phyloP scores from a whole-genome alignment of 495 filamentous ascomycete genomes.

The Trichocladium uniseriatum region DNA sequence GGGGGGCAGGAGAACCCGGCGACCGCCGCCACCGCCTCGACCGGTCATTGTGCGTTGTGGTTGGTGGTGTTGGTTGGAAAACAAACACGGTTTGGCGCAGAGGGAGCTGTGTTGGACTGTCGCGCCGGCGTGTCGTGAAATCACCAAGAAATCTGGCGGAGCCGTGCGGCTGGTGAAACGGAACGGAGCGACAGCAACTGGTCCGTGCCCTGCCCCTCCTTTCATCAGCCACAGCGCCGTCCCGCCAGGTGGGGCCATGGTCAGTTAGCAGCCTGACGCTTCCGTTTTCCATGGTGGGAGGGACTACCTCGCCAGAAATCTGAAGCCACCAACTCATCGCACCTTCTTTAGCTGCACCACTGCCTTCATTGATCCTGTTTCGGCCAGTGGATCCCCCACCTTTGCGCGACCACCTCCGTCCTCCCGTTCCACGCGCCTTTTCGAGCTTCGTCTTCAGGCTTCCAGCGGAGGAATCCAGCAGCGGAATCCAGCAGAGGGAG shows the following conservation, averaged over 20 bases:
- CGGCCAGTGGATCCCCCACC: background rate
- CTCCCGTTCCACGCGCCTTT: background rate
- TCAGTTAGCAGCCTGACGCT: slow-evolving; percentile 19
- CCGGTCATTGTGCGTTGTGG: slow-evolving; percentile 57
- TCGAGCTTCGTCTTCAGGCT: slow-evolving; percentile 8
- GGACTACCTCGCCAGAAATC: slow-evolving; percentile 6
- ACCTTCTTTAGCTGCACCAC: slow-evolving; percentile 1
- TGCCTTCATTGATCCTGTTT: background rate
- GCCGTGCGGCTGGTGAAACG: background rate
- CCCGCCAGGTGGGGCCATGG: slow-evolving; percentile 6
- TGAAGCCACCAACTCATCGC: slow-evolving; percentile 7
- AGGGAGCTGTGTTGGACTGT: slow-evolving; percentile 6
- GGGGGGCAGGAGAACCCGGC: slow-evolving; percentile 87
- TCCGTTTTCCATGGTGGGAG: slow-evolving; percentile 10
- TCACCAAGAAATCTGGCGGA: slow-evolving; percentile 8
- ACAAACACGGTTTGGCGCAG: background rate
- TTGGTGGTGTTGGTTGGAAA: slow-evolving; percentile 1
- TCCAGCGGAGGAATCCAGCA: slow-evolving; percentile 4
- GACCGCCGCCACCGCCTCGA: slow-evolving; percentile 66
- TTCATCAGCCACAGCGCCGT: slow-evolving; percentile 2
- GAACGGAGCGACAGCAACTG: background rate
- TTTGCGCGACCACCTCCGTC: background rate
- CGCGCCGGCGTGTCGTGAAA: slow-evolving; percentile 11
- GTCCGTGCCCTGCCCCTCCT: slow-evolving; percentile 13
- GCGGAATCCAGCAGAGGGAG: no score